Base-by-base conservation (phyloP, 495 filamentous ascomycete species). In the Podospora bellae-mahoneyi region DNA sequence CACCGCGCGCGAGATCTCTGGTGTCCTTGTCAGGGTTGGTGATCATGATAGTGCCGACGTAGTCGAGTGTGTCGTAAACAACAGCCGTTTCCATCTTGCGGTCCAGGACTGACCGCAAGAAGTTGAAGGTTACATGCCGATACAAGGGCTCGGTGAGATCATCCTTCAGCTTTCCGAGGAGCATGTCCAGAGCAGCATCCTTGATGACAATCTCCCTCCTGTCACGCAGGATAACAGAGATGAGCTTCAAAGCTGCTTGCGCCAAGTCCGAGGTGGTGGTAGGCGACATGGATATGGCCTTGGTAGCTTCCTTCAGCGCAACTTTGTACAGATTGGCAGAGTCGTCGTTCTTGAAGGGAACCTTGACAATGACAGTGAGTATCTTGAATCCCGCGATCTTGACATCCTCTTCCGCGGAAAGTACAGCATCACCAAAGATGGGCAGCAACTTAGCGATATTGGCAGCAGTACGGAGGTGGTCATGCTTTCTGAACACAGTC, bases 141-240 rank as follows among this genome's bases (percentile, higher is more conserved):
- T 92, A 90, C 64, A 96, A 90, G 19, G 94, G 94, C 73, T 97
- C 92, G 57, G 96, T 94, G 32, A 99, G 82, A 74, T 98, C 94
- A n/a, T 92, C 86, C 66, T 91, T 91, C 48, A 98, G 78, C 34
- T 91, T 89, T 65, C 89, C 87, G 23, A 99, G 89, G 1, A 99
- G 80, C 79, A 93, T 91, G 53, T 93, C 91, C 62, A 98, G 81
- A 34, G 93, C 89, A 2, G 85, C 87, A 71, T 97, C 92, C 74
- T 91, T 92, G 64, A 99, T 80, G 27, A 84, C 81, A 0, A 91
- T 86, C 72, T 86, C 86, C 57, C 86, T 87, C 55, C 92, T 85
- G 72, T 97, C 94, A 53, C 93, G 86, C 13, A 99, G 85, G 69
- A 97, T 87, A 16, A 93, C 89, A 1, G 92, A 89, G 56, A 97